Conservation (phyloP, 2,329 filamentous ascomycete species). For the Decorospora gaudefroyi region DNA sequence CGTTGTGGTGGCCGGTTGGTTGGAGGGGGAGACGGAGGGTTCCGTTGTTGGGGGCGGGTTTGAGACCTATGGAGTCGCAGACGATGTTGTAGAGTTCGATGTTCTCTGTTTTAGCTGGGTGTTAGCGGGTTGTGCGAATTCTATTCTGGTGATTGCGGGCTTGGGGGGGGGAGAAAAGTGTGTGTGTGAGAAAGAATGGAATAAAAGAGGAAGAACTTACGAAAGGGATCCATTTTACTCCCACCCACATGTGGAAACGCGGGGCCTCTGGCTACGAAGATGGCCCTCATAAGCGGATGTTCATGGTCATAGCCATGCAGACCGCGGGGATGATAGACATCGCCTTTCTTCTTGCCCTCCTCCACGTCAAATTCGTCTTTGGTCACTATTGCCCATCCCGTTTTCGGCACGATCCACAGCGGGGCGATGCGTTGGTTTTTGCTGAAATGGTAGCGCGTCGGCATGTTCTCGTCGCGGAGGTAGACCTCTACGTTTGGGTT, state of each 20-base stretch:
- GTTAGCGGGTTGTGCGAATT: slow-evolving; percentile 37
- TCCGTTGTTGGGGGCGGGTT: slow-evolving; percentile 81
- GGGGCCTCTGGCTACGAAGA: slow-evolving; percentile 89
- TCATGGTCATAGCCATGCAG: slow-evolving; percentile 95
- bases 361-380: slow-evolving; percentile 77
- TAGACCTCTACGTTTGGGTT: slow-evolving; percentile 83
- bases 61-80: slow-evolving; percentile 80
- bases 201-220: slow-evolving; percentile 59
- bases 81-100: slow-evolving; percentile 93
- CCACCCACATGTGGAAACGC: slow-evolving; percentile 87
- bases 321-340: slow-evolving; percentile 77
- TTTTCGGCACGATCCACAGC: slow-evolving; percentile 88
- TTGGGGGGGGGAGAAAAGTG: no score
- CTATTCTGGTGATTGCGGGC: no score
- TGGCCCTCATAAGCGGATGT: slow-evolving; percentile 92
- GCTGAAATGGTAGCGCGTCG: slow-evolving; percentile 86
- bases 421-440: slow-evolving; percentile 89
- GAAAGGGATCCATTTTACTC: slow-evolving; percentile 78
- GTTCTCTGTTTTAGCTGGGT: slow-evolving; percentile 74
- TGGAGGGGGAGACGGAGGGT: slow-evolving; percentile 74
- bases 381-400: slow-evolving; percentile 89
- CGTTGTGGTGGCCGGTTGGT: slow-evolving; percentile 64
- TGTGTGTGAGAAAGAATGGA: neutral
- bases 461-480: slow-evolving; percentile 85
- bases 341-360: slow-evolving; percentile 65